Base-by-base conservation (phyloP, 192 early-diverging fungal species). In the Coemansia sp. region DNA sequence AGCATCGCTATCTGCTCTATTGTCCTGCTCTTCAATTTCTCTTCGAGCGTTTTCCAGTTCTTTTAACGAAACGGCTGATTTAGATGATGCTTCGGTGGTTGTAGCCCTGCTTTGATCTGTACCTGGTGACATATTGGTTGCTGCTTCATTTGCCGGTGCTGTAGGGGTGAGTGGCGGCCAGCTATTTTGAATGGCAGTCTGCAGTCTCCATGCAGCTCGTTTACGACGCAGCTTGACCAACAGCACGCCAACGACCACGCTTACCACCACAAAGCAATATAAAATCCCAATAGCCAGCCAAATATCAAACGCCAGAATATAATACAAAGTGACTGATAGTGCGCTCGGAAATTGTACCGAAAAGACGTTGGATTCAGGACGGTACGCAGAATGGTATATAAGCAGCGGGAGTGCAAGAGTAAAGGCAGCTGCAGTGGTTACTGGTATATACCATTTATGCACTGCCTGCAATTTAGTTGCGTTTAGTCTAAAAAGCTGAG, bases 291-390 rank as follows among this genome's bases (percentile, higher is more conserved):
- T 59, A 11, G 73, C 73, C 33, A 77, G 61, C 73, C 73, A 77
- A 13, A 77, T 19, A 38, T 77, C 73, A 56, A 77, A 77, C 2
- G 73, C 73, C 51, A 77, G 41, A 13, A 77, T 70, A 53, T 77
- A 77, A 41, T 77, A 77, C 30, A 77, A 42, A 0, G 73, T 70
- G 18, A 70, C 73, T 1, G 73, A 70, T 7, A 70, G 63, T 2
- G 59, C 68, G 43, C 68, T 77, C n/a, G 68, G 68, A 38, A 77
- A 77, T 59, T 77, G 73, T 7, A 77, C 73, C 3, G 68, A 70
- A 30, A 77, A 77, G 5, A 70, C 68, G 26, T 70, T 77, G 21
- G 66, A 51, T 26, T 53, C 46, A 5, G 63, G 59, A 50, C 54
- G 68, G 30, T 77, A 77, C 14, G 60, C 68, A 12, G 66, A 70